phyloP scores from a whole-genome alignment of 805 yeast species.

The Cyberlindnera mississippiensis region DNA sequence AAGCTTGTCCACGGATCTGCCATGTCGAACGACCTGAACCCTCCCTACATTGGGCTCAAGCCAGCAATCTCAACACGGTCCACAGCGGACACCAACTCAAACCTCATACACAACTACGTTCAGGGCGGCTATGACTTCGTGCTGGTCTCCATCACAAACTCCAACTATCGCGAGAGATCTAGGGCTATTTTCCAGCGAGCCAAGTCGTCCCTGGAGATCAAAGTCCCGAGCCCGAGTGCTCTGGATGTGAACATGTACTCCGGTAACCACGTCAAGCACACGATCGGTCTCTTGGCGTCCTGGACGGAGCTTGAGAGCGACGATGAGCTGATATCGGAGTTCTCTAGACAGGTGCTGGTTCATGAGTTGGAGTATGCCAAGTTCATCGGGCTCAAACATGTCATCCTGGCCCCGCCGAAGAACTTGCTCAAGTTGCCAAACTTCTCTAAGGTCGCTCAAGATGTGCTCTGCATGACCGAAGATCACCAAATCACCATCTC shows the following conservation, averaged over 20 bases:
- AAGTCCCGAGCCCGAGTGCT: constrained; percentile 38
- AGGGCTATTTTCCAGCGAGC: constrained; percentile 35
- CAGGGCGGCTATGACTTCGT: constrained; percentile 48
- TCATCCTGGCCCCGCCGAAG: constrained; percentile 63
- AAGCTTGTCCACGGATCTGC: too few relatives aligned
- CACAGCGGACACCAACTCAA: constrained; percentile 28
- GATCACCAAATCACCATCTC: constrained; percentile 33
- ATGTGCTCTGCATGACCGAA: constrained; percentile 31
- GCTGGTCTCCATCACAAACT: constrained; percentile 52
- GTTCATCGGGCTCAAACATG: constrained; percentile 51
- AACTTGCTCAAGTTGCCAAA: constrained; percentile 47
- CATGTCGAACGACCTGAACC: constrained; percentile 11
- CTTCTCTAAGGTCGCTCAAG: constrained; percentile 42
- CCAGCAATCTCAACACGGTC: constrained; percentile 35
- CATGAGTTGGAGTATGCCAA: constrained; percentile 58
- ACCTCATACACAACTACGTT: constrained; percentile 27
- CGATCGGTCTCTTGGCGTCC: constrained; percentile 57
- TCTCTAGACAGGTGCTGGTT: constrained; percentile 52
- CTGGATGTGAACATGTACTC: constrained; percentile 41
- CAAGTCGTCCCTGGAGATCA: constrained; percentile 22
- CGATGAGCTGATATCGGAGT: constrained; percentile 44
- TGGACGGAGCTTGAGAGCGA: constrained; percentile 67
- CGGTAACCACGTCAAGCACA: constrained; percentile 37
- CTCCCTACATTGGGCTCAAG: constrained; percentile 41
- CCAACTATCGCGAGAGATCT: constrained; percentile 43